Base-by-base conservation (phyloP, 495 filamentous ascomycete genomes). In the Jackrogersella multiformis region DNA sequence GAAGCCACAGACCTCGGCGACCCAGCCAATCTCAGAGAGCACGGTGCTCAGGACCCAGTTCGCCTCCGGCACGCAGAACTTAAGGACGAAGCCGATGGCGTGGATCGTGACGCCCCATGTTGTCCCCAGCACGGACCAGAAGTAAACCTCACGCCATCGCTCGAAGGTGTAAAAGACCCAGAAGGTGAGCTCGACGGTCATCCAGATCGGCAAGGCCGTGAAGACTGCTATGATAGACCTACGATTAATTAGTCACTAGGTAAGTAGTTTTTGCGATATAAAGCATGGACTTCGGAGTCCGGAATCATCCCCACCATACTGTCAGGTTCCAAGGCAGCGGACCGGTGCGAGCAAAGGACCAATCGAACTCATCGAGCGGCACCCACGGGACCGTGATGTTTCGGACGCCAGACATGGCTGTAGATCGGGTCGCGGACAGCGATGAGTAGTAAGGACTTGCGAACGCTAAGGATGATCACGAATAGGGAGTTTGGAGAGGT, bases 1-100 rank as follows among this genome's bases (percentile, higher is more conserved):
- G 72, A 90, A 87, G 15, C 87, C 87, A 0, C 86, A 88, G 3
- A 91, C 86, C 86, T 89, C 89, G 16, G 66, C 69, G 56, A 79
- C 85, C 88, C 88, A 91, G 15, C 88, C 88, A 16, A 86, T 56
- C 24, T 80, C 81, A 46, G 84, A 65, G 12, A 86, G 70, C 4
- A 79, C 78, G n/a, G 82, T 73, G 7, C 79, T 72, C 4, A 82
- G 60, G 74, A 80, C 77, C 52, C 68, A 66, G 15, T 63, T 74
- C 4, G 69, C 71, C n/a, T 72, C 79, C n/a, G 83, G 61, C 23
- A 79, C 72, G 67, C 88, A 87, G 70, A 85, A 87, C 57, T 87
- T 87, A 64, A 89, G 76, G 21, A 90, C 69, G 70, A 88, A 88
- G 5, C 87, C 89, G 16, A 88, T 57, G 2, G 81, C 80, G 66